Evolutionary conservation across 108 stramenopile genomes (phyloP).

Genomic region (Bacterosira constricta): DNA sequence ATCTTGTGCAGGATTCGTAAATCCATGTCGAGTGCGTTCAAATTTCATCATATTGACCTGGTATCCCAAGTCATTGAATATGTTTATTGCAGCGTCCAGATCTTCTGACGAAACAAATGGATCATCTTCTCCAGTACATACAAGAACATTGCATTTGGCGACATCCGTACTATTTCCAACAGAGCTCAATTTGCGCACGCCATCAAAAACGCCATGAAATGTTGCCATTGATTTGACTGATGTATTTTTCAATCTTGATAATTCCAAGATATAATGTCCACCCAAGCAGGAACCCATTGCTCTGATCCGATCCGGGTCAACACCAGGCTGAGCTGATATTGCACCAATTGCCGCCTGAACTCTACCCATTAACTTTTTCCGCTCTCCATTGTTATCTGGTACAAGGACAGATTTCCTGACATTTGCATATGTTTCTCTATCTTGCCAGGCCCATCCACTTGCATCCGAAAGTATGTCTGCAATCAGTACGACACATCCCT

Average conservation of each 20-base stretch:
- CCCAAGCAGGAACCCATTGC: constrained; percentile 79
- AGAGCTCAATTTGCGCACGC: constrained; percentile 17
- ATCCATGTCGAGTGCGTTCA: constrained; percentile 68
- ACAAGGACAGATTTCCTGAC: constrained; percentile 42
- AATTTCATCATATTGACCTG: constrained; percentile 33
- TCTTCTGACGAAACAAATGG: constrained; percentile 59
- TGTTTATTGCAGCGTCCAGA: constrained; percentile 42
- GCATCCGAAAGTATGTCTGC: constrained; percentile 67
- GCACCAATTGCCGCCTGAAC: constrained; percentile 39
- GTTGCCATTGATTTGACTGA: constrained; percentile 52
- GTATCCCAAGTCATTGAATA: constrained; percentile 29
- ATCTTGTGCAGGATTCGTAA: constrained; percentile 80
- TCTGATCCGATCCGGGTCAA: constrained; percentile 51
- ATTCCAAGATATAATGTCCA: constrained; percentile 66
- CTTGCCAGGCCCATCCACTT: constrained; percentile 71
- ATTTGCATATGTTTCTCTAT: constrained; percentile 55
- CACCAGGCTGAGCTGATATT: constrained; percentile 15
- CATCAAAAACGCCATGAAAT: constrained; percentile 80
- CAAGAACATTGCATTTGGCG: constrained; percentile 32
- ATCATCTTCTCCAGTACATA: constrained; percentile 70
- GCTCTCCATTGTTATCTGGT: constrained; percentile 29
- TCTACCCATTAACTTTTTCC: constrained; percentile 28
- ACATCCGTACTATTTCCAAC: not conserved
- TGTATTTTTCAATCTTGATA: constrained; percentile 41
- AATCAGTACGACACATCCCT: constrained; percentile 61